phyloP scores from a whole-genome alignment of 2,329 filamentous ascomycete species.

The Claviceps arundinis region DNA sequence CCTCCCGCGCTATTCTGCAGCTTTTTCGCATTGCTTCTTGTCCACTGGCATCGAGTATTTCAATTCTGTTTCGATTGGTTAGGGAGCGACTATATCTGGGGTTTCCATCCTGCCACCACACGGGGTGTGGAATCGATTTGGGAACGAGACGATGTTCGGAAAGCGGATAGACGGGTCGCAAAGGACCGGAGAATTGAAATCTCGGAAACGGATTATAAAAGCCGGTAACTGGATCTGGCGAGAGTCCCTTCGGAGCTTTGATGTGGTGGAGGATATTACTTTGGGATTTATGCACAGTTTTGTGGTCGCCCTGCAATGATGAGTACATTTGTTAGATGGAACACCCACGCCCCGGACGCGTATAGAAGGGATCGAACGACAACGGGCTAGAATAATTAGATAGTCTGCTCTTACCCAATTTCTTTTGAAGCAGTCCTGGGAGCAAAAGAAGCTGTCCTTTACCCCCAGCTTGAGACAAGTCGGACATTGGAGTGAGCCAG shows the following conservation, averaged over 20 bases:
- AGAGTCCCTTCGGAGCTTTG: constrained; percentile 67
- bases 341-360: neutral
- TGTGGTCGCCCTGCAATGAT: constrained; percentile 62
- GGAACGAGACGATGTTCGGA: constrained; percentile 62
- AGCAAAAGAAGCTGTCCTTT: constrained; percentile 90
- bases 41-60: constrained; percentile 64
- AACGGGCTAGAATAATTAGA: neutral
- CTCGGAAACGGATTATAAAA: constrained; percentile 85
- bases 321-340: neutral
- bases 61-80: constrained; percentile 65
- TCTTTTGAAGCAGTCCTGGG: constrained; percentile 96
- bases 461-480: constrained; percentile 83
- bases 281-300: constrained; percentile 57
- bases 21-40: constrained; percentile 89
- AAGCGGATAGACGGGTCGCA: constrained; percentile 80
- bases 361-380: neutral
- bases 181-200: constrained; percentile 65
- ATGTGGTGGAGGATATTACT: constrained; percentile 61
- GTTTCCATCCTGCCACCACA: constrained; percentile 79
- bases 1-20: constrained; percentile 75
- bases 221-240: constrained; percentile 83
- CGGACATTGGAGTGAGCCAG: constrained; percentile 78
- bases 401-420: constrained; percentile 64
- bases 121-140: constrained; percentile 67
- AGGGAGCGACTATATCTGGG: constrained; percentile 47